Evolutionary conservation across 1,284 basidiomycete genomes (phyloP).

Genomic region (Pascua guehoae): DNA sequence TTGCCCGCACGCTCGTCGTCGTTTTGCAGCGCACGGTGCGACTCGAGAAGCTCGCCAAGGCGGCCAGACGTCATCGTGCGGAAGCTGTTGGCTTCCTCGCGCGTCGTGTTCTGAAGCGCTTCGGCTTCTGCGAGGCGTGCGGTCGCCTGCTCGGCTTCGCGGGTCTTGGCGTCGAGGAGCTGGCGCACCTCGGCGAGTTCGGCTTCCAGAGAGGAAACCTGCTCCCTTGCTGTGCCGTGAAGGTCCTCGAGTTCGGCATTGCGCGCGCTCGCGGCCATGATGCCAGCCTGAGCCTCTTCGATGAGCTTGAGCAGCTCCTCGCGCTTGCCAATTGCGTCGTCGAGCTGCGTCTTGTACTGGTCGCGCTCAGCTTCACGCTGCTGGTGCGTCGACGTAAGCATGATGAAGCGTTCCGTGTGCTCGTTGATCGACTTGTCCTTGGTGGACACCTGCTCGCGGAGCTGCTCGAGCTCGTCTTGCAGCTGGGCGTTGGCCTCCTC

Average conservation of each 20-base stretch:
- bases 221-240: constrained; percentile 64
- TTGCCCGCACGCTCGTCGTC: constrained; percentile 71
- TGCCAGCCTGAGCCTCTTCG: constrained; percentile 75
- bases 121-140: constrained; percentile 68
- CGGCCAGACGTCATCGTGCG: constrained; percentile 75
- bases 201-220: constrained; percentile 64
- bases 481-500: constrained; percentile 73
- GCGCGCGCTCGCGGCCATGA: constrained; percentile 69
- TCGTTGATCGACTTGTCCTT: constrained; percentile 73
- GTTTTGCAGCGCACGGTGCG: constrained; percentile 70
- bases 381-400: constrained; percentile 69
- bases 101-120: constrained; percentile 78
- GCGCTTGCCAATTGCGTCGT: constrained; percentile 63
- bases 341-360: constrained; percentile 63
- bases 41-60: constrained; percentile 77
- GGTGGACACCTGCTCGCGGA: constrained; percentile 64
- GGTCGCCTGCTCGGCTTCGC: constrained; percentile 68
- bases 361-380: constrained; percentile 77
- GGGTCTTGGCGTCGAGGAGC: constrained; percentile 68
- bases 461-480: constrained; percentile 64
- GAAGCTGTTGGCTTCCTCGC: constrained; percentile 83
- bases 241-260: constrained; percentile 67
- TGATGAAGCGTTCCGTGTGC: constrained; percentile 69
- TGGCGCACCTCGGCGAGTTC: constrained; percentile 72
- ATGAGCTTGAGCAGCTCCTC: constrained; percentile 82